phyloP scores from a whole-genome alignment of 2,329 filamentous ascomycete genomes.

The Dryadomyces sulphureus region DNA sequence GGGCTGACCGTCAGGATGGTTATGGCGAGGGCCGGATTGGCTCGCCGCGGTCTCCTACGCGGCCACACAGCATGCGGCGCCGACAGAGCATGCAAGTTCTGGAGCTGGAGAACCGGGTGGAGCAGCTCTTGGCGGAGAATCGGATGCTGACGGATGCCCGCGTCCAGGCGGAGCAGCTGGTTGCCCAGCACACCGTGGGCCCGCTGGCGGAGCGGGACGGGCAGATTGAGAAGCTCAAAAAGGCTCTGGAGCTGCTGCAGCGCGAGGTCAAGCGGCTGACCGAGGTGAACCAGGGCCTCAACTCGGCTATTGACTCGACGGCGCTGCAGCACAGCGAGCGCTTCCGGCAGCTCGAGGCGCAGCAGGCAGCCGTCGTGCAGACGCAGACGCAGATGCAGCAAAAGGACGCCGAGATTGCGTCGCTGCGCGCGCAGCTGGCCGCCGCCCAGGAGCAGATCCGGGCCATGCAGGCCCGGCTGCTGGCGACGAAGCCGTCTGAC shows the following conservation, averaged over 20 bases:
- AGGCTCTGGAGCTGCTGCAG: conserved; percentile 64
- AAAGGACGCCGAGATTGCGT: conserved; percentile 72
- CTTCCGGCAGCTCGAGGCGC: conserved; percentile 49
- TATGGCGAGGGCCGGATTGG: conserved; percentile 76
- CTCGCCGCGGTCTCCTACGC: conserved; percentile 82
- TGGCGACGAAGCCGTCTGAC: conserved; percentile 41
- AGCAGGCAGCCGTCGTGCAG: conserved; percentile 50
- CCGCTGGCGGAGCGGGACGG: conserved; percentile 69
- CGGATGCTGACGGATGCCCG: conserved; percentile 61
- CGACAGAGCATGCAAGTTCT: conserved; percentile 96
- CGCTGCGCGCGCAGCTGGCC: conserved; percentile 64
- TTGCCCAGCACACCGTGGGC: conserved; percentile 45
- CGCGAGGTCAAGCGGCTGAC: conserved; percentile 68
- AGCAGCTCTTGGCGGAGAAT: conserved; percentile 78
- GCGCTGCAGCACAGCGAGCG: conserved; percentile 61
- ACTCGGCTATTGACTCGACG: conserved; percentile 62
- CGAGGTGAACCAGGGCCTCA: conserved; percentile 69
- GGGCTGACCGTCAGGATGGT: conserved; percentile 52
- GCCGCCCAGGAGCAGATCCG: conserved; percentile 50
- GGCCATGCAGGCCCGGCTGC: conserved; percentile 41
- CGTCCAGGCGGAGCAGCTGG: conserved; percentile 45
- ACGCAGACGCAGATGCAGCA: too few species aligned
- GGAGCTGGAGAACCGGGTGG: conserved; percentile 74
- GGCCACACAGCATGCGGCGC: conserved; percentile 89
- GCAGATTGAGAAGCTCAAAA: conserved; percentile 71